Evolutionary conservation across 305 asterid species (phyloP), one percentile per base, ranked within the genome.

Genomic region (Fraxinus velutina): DNA sequence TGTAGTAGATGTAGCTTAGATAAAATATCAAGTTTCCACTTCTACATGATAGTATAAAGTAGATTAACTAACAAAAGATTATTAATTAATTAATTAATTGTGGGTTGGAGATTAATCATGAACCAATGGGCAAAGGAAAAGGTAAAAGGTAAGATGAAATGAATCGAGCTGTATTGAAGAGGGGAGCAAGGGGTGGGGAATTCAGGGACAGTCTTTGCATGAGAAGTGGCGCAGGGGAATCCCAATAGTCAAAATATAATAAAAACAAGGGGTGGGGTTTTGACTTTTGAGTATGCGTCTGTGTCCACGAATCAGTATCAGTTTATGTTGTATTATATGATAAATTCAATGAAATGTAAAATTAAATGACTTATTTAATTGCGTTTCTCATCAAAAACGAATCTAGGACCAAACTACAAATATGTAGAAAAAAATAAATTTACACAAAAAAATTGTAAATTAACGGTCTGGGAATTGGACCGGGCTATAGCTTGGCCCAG

Each of bases 141-240:
- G 36, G 36, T 66, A 0, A 27, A 66, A 10, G 73, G 37, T 12
- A 3, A 27, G 36, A 66, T 27, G 36, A 66, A 66, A 66, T 24
- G 73, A 24, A 66, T 66, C 73, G 7, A 12, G 8, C 17, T 12
- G 6, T 24, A 12, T 22, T 21, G n/a, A 8, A 24, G n/a, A 1
- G 3, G 30, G 17, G 27, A 21, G 30, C 21, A 3, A 2, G 24
- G 1, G 5, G 5, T 62, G n/a, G 12, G 36, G 29, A 9, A 66
- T 24, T 24, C 12, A 27, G 36, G 36, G 36, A 27, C 17, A 12
- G 22, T 27, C 12, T 66, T 66, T 66, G 36, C 73, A 66, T 66
- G 73, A 66, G 73, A 66, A 66, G 73, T 66, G 73, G 73, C 73
- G 73, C 34, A 27, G 29, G 73, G 73, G 73, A 66, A 27, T 66